Percentiles rank a stretch among this genome's conserved stretches.
phyloP scores from a whole-genome alignment of 257 asterid species.

The Petunia axillaris region DNA sequence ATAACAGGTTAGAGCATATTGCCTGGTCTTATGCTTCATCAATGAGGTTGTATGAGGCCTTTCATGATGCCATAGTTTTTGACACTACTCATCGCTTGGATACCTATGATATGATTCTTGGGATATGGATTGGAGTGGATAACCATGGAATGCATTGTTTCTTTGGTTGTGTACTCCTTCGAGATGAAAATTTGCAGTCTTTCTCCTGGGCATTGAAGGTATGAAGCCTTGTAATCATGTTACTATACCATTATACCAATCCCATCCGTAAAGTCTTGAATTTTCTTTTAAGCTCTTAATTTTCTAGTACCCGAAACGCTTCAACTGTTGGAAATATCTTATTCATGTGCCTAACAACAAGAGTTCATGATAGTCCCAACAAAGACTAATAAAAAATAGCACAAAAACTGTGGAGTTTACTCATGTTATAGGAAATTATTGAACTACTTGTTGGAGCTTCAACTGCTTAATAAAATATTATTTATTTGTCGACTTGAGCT shows the following conservation, averaged over 20 bases:
- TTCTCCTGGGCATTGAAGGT: conserved; percentile 96
- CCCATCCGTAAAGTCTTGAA: background rate
- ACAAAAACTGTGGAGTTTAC: background rate
- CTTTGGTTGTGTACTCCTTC: conserved; percentile 63
- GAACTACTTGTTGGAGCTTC: conserved; percentile 16
- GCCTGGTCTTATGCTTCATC: conserved; percentile 98
- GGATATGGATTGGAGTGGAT: conserved; percentile 77
- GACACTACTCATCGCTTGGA: conserved; percentile 93
- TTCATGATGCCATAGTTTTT: conserved; percentile 92
- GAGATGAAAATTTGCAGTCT: conserved; percentile 64
- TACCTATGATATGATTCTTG: conserved; percentile 96
- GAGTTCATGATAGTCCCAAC: background rate
- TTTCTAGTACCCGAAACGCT: conserved; percentile 1
- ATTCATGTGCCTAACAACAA: conserved; percentile 10
- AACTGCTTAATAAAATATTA: background rate
- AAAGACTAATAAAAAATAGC: background rate
- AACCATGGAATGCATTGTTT: conserved; percentile 62
- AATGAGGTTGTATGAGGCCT: conserved; percentile 72
- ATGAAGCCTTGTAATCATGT: conserved; percentile 24
- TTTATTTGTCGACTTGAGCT: background rate
- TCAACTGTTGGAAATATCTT: conserved; percentile 16
- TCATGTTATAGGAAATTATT: background rate
- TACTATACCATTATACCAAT: conserved; percentile 1
- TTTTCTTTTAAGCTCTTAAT: background rate
- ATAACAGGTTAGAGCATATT: conserved; percentile 82